Conservation (phyloP, 305 asterid species). For the Fraxinus sp. region DNA sequence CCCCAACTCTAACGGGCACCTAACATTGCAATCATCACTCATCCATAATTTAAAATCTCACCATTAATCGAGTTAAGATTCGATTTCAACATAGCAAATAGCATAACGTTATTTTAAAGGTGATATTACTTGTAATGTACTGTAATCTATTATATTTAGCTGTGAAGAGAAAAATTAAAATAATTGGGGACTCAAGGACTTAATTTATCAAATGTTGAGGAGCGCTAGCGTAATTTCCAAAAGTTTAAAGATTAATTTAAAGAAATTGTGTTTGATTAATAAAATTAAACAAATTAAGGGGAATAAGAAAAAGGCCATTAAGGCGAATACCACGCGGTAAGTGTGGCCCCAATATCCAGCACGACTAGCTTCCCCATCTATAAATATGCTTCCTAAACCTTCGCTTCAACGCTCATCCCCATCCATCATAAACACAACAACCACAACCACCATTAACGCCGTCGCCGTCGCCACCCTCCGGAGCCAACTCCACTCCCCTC, state of each 20-base stretch:
- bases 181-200: neutral
- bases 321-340: conserved; percentile 20
- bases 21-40: neutral
- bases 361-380: conserved; percentile 22
- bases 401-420: conserved; percentile 22
- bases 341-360: conserved; percentile 26
- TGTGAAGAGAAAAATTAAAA: neutral
- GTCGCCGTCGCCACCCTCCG: too few species aligned
- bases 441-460: neutral
- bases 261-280: neutral
- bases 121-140: neutral
- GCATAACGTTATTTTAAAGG: neutral
- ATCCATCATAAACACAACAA: neutral
- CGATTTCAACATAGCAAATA: neutral
- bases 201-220: neutral
- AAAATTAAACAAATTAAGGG: neutral
- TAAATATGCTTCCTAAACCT: conserved; percentile 22
- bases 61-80: neutral
- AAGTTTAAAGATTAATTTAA: neutral
- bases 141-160: neutral
- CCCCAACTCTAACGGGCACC: neutral
- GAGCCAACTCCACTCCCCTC: neutral
- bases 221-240: neutral
- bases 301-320: neutral
- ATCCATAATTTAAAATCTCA: neutral